Base-by-base conservation (phyloP, 768 basidiomycete genomes). In the Amanita jacksonii region DNA sequence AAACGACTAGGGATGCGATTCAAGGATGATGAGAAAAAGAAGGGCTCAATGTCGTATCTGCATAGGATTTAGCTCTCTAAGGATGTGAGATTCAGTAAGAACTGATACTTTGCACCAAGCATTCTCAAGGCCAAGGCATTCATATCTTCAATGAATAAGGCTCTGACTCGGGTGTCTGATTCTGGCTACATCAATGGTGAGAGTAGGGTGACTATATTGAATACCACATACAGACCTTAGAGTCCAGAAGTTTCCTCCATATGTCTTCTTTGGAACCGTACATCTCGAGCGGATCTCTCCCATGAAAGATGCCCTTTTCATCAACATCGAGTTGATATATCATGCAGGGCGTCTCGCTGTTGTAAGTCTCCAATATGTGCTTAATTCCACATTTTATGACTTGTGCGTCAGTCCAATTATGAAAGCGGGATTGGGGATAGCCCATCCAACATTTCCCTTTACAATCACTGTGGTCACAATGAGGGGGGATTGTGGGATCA, bases 1-100 rank as follows among this genome's bases (percentile, higher is more conserved):
- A 73, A 83, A 43, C 78, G 70, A 1, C 76, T 75, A 2, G 80
- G 80, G 49, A 81, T 83, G 77, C 77, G 79, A 47, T 76, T 79
- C 3, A 78, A 50, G 10, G 76, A 76, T 0, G 79, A 79, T 0
- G 77, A 78, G 51, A 74, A 81, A 58, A 77, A 81, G 55, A 80
- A 81, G 0, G 79, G 79, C 49, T 81, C 79, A 38, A 81, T 70
- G 30, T 69, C 64, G 51, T 72, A 77, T 52, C 77, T 73, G 22
- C 13, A 28, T 13, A n/a, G 31, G 7, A 6, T 28, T 6, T 28
- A 28, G 27, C 16, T 8, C 4, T 5, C 25, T 25, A n/a, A 16
- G 13, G 13, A 38, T 28, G n/a, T n/a, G 18, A 28, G 43, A 12
- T 8, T 5, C 7, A 64, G 41, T n/a, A n/a, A n/a, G n/a, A n/a